phyloP scores from a whole-genome alignment of 352 stramenopile species.

The Globisporangium splendens region DNA sequence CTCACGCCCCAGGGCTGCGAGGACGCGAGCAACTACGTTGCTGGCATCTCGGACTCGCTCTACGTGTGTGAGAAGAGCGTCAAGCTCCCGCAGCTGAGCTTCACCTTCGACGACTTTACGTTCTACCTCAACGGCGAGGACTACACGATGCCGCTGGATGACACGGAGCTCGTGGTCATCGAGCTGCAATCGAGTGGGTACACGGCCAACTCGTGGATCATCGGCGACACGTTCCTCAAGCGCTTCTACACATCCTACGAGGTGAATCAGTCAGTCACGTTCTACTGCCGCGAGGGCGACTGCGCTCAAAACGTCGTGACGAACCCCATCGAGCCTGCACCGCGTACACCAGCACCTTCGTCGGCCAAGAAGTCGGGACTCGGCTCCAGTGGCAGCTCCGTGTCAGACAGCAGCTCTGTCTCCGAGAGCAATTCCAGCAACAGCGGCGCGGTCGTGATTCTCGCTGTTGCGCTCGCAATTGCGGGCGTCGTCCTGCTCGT shows the following conservation, averaged over 20 bases:
- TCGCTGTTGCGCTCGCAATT: constrained; percentile 31
- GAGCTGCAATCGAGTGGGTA: constrained; percentile 31
- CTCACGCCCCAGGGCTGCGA: constrained; percentile 34
- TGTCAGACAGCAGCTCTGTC: constrained; percentile 11
- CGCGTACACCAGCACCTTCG: constrained; percentile 2
- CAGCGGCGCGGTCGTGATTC: constrained; percentile 22
- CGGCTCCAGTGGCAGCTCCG: background rate
- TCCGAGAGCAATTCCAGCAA: constrained; percentile 16
- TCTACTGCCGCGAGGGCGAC: constrained; percentile 64
- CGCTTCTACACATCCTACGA: constrained; percentile 67
- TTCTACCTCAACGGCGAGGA: constrained; percentile 61
- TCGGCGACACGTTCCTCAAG: constrained; percentile 75
- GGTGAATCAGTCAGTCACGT: constrained; percentile 53
- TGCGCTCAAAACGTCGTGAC: constrained; percentile 18
- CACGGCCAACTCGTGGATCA: constrained; percentile 55
- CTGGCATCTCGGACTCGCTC: constrained; percentile 19
- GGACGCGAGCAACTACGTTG: constrained; percentile 2
- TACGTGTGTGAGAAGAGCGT: constrained; percentile 53
- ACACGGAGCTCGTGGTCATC: constrained; percentile 25
- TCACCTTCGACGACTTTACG: constrained; percentile 52
- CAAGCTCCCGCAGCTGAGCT: constrained; percentile 40
- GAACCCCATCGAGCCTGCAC: constrained; percentile 6
- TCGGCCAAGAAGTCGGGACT: constrained; percentile 2
- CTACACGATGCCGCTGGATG: constrained; percentile 38
- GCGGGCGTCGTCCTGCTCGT: constrained; percentile 38